A percentile compares a stretch with the other conserved stretches of the same genome.
Evolutionary conservation across 2,329 filamentous ascomycete genomes (phyloP).

Genomic region (Arthrobotrys conoides): DNA sequence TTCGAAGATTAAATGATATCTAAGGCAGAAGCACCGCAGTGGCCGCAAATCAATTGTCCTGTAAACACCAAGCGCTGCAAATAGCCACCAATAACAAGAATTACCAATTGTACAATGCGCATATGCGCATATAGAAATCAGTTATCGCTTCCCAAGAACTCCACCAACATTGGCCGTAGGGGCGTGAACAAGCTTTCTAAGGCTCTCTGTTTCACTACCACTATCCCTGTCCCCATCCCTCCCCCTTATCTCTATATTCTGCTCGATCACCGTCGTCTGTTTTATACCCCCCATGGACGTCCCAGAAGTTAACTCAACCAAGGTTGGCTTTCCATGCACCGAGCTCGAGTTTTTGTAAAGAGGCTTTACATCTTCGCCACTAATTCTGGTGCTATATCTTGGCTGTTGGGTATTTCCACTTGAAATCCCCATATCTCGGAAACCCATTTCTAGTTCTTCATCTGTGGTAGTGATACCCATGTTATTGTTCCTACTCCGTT

Average conservation of each 20-base stretch:
- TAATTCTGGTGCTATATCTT: conserved; percentile 12
- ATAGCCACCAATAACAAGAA: background rate
- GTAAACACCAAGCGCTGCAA: background rate
- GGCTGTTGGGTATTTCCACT: conserved; percentile 7
- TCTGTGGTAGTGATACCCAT: conserved; percentile 39
- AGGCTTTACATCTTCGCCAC: conserved; percentile 16
- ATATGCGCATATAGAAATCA: background rate
- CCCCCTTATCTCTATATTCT: conserved; percentile 36
- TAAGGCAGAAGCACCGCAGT: background rate
- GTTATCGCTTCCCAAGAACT: conserved; percentile 9
- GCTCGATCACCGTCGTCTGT: conserved; percentile 55
- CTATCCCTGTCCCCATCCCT: conserved; percentile 41
- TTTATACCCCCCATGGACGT: conserved; percentile 52
- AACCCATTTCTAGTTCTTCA: conserved; percentile 43
- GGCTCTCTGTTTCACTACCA: conserved; percentile 46
- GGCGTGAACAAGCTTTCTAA: conserved; percentile 54
- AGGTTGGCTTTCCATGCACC: conserved; percentile 30
- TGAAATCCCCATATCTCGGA: conserved; percentile 36
- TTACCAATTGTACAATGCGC: background rate
- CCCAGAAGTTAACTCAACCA: conserved; percentile 31
- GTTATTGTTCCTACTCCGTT: conserved; percentile 18
- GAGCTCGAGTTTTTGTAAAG: conserved; percentile 35
- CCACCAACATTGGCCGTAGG: conserved; percentile 19
- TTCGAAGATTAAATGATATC: background rate
- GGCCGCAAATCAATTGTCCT: background rate